Evolutionary conservation across 2,329 filamentous ascomycete genomes (phyloP), one percentile per base, ranked within the genome.

Genomic region (Bipolaris cookei): DNA sequence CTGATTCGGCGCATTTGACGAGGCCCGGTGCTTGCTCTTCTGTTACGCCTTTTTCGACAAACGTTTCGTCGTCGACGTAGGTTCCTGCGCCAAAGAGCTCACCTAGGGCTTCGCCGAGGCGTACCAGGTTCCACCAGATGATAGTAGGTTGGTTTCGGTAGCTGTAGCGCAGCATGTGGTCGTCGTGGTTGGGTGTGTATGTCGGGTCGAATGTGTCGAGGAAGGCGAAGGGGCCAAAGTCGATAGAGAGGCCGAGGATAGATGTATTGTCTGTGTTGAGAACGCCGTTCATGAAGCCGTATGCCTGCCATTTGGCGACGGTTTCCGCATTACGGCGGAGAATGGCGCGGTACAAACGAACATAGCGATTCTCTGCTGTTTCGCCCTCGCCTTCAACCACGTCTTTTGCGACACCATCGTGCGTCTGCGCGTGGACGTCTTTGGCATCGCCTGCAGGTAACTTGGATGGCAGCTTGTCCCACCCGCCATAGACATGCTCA

Each of bases 261-360:
- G 92, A 97, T 0, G 95, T 99, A 75, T 99, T 99, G 74, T 99
- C 95, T 0, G 95, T 98, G 77, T 99, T 99, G 56, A 99, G 82
- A 3, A 99, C 95, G 43, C 95, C 95, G 70, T 99, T 99, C 84
- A 96, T 98, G 79, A 99, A 99, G n/a, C 92, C 95, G 71, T 98
- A 98, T 0, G 92, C 92, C 79, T 99, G 96, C 94, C 95, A 98
- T 65, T 89, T 86, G 10, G 95, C 95, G 1, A 98, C 93, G 0
- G 90, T 96, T 56, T 84, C 82, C 1, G 95, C 95, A 72, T 97
- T 99, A 30, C 91, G 86, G 39, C 92, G 87, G 3, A 88, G 88
- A 54, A 99, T 88, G 70, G 96, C 92, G 34, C 95, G 88, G 76
- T 96, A 99, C 1, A 99, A 80, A 14, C 93, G 85, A 0, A 90